A percentile compares a stretch with the other conserved stretches of the same genome.
phyloP scores from a whole-genome alignment of 2,329 filamentous ascomycete species.

The Sclerotinia sclerotiorum region DNA sequence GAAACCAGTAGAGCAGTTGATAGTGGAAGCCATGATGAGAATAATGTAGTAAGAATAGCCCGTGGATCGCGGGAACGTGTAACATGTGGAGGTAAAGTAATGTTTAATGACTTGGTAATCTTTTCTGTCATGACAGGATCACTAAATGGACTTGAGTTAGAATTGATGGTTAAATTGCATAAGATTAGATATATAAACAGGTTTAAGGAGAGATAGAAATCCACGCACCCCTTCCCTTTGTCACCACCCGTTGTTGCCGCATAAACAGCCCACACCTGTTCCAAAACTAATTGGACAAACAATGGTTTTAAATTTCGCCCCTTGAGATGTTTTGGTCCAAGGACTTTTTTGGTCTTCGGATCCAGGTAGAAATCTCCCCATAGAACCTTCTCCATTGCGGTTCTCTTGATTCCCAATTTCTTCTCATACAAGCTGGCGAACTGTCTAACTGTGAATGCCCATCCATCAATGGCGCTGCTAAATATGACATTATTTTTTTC shows the following conservation, averaged over 20 bases:
- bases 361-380: slow-evolving; percentile 98
- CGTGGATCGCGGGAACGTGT: slow-evolving; percentile 80
- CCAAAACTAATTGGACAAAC: slow-evolving; percentile 94
- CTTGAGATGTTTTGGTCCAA: slow-evolving; percentile 89
- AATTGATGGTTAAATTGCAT: slow-evolving; percentile 24
- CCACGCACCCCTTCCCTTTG: slow-evolving; percentile 72
- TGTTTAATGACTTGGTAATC: slow-evolving; percentile 86
- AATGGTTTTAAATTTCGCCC: slow-evolving; percentile 90
- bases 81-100: slow-evolving; percentile 82
- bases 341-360: slow-evolving; percentile 91
- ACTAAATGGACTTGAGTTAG: slow-evolving; percentile 46
- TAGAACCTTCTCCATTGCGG: slow-evolving; percentile 84
- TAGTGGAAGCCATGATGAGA: slow-evolving; percentile 85
- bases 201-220: slow-evolving; percentile 42
- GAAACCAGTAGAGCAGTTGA: slow-evolving; percentile 92
- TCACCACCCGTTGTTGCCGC: slow-evolving; percentile 82
- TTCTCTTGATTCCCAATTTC: slow-evolving; percentile 92
- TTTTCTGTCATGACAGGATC: slow-evolving; percentile 84
- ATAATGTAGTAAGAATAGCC: slow-evolving; percentile 80
- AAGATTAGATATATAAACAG: slow-evolving; percentile 34
- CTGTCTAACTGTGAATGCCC: slow-evolving; percentile 95
- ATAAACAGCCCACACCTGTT: slow-evolving; percentile 95
- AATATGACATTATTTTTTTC: slow-evolving; percentile 99
- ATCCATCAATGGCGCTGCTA: slow-evolving; percentile 95
- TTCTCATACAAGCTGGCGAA: slow-evolving; percentile 94